These are phyloP conservation scores for Pyrenochaeta sp. DNA, from an alignment of 2,329 filamentous ascomycete species.

Conservation along the genomic window DNA sequence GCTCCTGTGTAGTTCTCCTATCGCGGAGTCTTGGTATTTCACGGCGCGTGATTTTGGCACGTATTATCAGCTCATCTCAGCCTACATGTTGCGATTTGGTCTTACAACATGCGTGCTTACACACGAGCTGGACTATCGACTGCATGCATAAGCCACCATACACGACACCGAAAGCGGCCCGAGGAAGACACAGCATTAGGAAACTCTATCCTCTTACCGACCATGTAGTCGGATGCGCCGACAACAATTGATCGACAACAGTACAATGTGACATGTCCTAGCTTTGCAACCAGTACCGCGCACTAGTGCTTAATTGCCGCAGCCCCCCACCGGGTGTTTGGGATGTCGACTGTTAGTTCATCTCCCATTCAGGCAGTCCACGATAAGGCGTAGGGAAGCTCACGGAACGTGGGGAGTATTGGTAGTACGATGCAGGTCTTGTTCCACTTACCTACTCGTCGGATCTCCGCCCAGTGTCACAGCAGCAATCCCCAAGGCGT, in stretches of 20 bases:
- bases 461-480: conserved; percentile 12
- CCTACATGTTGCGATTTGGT: not conserved
- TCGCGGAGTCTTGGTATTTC: too few relatives aligned
- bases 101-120: not conserved
- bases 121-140: conserved; percentile 1
- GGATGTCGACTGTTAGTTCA: conserved; percentile 12
- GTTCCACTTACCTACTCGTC: conserved; percentile 6
- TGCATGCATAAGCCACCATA: conserved; percentile 10
- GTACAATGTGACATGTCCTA: conserved; percentile 4
- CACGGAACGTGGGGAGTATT: conserved; percentile 9
- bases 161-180: conserved; percentile 3
- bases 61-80: not conserved
- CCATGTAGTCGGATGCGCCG: not conserved
- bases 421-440: conserved; percentile 32
- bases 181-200: not conserved
- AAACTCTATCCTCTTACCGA: conserved; percentile 3
- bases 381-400: conserved; percentile 25
- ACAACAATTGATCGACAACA: not conserved
- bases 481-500: not conserved
- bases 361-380: conserved; percentile 20
- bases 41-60: too few relatives aligned
- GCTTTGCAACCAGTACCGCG: conserved; percentile 2
- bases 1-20: too few relatives aligned
- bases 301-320: conserved; percentile 13
- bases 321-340: conserved; percentile 14